Conservation (phyloP, 371 early-diverging fungal genomes). For the Catenaria anguillulae region DNA sequence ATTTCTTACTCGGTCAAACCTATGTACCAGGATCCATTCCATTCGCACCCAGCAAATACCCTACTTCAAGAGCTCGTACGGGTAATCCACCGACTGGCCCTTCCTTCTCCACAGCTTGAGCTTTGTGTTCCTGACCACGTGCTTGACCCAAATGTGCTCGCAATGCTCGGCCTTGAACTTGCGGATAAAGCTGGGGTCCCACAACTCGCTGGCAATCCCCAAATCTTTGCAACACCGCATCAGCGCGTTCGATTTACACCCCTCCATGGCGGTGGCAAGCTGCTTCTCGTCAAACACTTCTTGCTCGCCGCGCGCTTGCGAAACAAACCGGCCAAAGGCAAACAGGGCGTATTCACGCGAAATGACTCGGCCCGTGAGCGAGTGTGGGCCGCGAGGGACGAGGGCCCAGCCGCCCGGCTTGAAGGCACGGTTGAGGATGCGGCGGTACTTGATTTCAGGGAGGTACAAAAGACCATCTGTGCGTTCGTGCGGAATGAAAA, state of each 20-base stretch:
- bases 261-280: slow-evolving; percentile 79
- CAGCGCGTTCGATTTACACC: slow-evolving; percentile 83
- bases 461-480: slow-evolving; percentile 81
- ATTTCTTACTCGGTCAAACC: no score
- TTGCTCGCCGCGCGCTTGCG: slow-evolving; percentile 92
- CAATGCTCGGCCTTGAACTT: slow-evolving; percentile 67
- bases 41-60: no score
- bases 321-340: slow-evolving; percentile 58
- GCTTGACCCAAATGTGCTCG: slow-evolving; percentile 58
- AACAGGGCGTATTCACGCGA: slow-evolving; percentile 86
- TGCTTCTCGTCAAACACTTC: slow-evolving; percentile 61
- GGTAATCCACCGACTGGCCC: slow-evolving; percentile 46
- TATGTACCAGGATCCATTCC: no score
- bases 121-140: slow-evolving; percentile 50
- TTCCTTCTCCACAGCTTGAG: slow-evolving; percentile 73
- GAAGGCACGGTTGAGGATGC: slow-evolving; percentile 84
- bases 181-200: slow-evolving; percentile 84
- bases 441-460: slow-evolving; percentile 92
- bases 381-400: slow-evolving; percentile 82
- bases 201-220: slow-evolving; percentile 82
- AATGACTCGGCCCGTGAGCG: slow-evolving; percentile 54
- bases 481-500: not conserved
- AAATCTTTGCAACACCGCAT: slow-evolving; percentile 96
- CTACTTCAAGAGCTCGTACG: slow-evolving; percentile 23
- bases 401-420: slow-evolving; percentile 92